A percentile compares a stretch with the other conserved stretches of the same genome.
Conservation (phyloP, 495 filamentous ascomycete species). For the Barbatosphaeria neglecta region DNA sequence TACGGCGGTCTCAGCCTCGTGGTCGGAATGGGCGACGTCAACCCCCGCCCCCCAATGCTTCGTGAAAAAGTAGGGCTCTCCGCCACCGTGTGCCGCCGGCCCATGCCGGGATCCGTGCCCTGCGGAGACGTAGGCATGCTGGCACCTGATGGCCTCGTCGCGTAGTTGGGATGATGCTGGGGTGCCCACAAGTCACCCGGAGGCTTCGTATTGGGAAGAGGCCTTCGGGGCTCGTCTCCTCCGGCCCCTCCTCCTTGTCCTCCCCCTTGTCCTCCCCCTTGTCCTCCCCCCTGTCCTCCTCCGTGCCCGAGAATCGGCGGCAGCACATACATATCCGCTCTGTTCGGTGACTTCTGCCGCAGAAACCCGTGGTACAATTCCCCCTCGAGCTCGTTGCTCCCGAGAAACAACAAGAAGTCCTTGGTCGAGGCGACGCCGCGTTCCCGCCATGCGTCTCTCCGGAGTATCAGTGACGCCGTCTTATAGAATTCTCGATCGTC, state of each 20-base stretch:
- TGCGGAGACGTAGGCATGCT: slow-evolving; percentile 19
- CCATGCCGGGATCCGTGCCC: slow-evolving; percentile 14
- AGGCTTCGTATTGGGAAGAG: slow-evolving; percentile 30
- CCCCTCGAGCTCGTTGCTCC: slow-evolving; percentile 29
- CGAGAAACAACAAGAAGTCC: slow-evolving; percentile 32
- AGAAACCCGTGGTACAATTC: slow-evolving; percentile 32
- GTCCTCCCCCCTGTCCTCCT: too few species aligned
- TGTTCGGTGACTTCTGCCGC: slow-evolving; percentile 25
- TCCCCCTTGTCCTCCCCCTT: too few species aligned
- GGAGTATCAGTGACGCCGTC: slow-evolving; percentile 18
- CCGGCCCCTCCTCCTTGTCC: too few species aligned
- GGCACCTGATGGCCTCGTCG: slow-evolving; percentile 21
- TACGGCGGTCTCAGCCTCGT: slow-evolving; percentile 59
- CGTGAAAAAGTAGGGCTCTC: slow-evolving; percentile 32
- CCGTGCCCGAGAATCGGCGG: slow-evolving; percentile 17
- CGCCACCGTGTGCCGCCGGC: slow-evolving; percentile 35
- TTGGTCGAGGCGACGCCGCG: slow-evolving; percentile 28
- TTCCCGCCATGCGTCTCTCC: slow-evolving; percentile 29
- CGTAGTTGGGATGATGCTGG: slow-evolving; percentile 1
- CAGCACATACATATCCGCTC: slow-evolving; percentile 14
- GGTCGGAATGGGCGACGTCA: slow-evolving; percentile 25
- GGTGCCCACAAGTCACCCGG: slow-evolving; percentile 25
- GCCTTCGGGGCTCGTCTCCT: slow-evolving; percentile 23
- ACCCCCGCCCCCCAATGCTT: slow-evolving; percentile 20
- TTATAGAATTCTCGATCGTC: slow-evolving; percentile 25